Conservation (phyloP, 345 rosid genomes). For the Populus pruinosa region DNA sequence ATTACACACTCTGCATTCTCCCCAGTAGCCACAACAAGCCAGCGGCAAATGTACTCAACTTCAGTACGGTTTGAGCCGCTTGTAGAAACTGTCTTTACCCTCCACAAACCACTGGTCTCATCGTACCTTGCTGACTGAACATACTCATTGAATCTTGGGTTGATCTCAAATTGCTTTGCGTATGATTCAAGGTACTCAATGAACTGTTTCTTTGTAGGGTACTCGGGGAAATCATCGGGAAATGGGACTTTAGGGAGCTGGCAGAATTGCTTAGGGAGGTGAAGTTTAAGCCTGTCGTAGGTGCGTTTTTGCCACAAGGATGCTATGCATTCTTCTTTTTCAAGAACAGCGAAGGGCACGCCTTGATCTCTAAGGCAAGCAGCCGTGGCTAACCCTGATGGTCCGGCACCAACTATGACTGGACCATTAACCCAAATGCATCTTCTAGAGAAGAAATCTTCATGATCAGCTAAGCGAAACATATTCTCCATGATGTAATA, state of each 20-base stretch:
- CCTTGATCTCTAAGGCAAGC: conserved; percentile 48
- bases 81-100: conserved; percentile 56
- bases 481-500: conserved; percentile 9
- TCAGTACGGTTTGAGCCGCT: conserved; percentile 39
- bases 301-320: conserved; percentile 51
- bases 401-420: conserved; percentile 43
- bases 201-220: conserved; percentile 41
- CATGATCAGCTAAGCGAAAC: conserved; percentile 9
- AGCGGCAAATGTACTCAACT: conserved; percentile 78
- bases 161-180: conserved; percentile 43
- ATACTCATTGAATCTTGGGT: conserved; percentile 74
- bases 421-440: conserved; percentile 44
- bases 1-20: conserved; percentile 79
- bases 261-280: conserved; percentile 54
- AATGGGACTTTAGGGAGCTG: conserved; percentile 48
- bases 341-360: conserved; percentile 47
- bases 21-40: conserved; percentile 97
- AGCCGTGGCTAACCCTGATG: conserved; percentile 40
- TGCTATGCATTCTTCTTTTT: conserved; percentile 43
- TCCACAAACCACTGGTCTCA: conserved; percentile 76
- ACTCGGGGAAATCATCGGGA: conserved; percentile 40
- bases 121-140: conserved; percentile 80
- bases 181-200: conserved; percentile 44
- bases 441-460: conserved; percentile 30
- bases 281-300: conserved; percentile 49